phyloP scores from a whole-genome alignment of 1,284 basidiomycete genomes.

The Papiliotrema laurentii region DNA sequence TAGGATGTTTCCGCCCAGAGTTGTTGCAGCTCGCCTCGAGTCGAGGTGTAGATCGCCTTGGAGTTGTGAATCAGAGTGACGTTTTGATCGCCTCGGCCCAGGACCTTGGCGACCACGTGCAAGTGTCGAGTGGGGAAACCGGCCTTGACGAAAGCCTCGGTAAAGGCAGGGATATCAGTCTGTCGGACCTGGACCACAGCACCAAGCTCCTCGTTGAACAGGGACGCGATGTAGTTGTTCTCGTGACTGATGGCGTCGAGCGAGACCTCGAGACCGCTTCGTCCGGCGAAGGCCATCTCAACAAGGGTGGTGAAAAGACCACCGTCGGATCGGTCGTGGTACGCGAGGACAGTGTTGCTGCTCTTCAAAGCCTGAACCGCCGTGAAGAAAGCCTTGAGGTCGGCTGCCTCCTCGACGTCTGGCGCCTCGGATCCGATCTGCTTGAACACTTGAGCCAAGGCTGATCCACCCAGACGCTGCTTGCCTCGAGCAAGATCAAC shows the following conservation, averaged over 20 bases:
- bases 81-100: slow-evolving; percentile 56
- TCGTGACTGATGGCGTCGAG: slow-evolving; percentile 51
- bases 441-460: slow-evolving; percentile 90
- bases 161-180: slow-evolving; percentile 59
- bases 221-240: slow-evolving; percentile 59
- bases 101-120: slow-evolving; percentile 69
- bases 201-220: slow-evolving; percentile 97
- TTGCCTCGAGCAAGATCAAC: slow-evolving; percentile 84
- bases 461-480: slow-evolving; percentile 87
- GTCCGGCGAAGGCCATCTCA: slow-evolving; percentile 97
- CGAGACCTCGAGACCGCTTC: slow-evolving; percentile 60
- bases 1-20: slow-evolving; percentile 94
- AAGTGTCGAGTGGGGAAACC: slow-evolving; percentile 72
- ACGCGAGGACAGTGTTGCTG: slow-evolving; percentile 72
- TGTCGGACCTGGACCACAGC: slow-evolving; percentile 81
- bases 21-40: slow-evolving; percentile 69
- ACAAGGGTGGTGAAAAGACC: slow-evolving; percentile 84
- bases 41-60: slow-evolving; percentile 60
- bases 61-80: slow-evolving; percentile 60
- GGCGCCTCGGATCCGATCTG: slow-evolving; percentile 84
- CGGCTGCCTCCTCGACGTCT: slow-evolving; percentile 73
- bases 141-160: slow-evolving; percentile 58
- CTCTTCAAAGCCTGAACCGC: slow-evolving; percentile 67
- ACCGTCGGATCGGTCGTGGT: slow-evolving; percentile 97
- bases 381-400: slow-evolving; percentile 76